A percentile compares a stretch with the other conserved stretches of the same genome.
Conservation (phyloP, 495 filamentous ascomycete genomes). For the Daldinia grandis region DNA sequence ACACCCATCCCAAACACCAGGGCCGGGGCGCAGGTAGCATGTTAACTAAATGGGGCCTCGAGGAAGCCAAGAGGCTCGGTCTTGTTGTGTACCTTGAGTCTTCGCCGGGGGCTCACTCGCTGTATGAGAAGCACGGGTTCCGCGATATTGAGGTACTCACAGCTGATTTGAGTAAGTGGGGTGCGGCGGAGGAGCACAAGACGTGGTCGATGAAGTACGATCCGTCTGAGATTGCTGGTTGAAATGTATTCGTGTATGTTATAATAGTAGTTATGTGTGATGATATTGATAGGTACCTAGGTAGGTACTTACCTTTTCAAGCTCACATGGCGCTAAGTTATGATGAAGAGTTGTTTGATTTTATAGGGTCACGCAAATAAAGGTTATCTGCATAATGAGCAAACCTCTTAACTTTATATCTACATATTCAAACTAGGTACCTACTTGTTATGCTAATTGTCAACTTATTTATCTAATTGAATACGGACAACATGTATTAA, state of each 20-base stretch:
- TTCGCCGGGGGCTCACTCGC: slow-evolving; percentile 29
- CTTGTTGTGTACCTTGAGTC: slow-evolving; percentile 46
- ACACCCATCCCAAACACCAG: slow-evolving; percentile 41
- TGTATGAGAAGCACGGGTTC: slow-evolving; percentile 47
- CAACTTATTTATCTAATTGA: too few relatives aligned
- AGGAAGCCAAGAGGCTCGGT: slow-evolving; percentile 35
- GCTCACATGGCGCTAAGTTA: not conserved
- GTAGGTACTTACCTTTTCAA: too few relatives aligned
- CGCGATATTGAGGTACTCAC: slow-evolving; percentile 36
- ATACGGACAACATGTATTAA: not conserved
- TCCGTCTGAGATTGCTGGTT: slow-evolving; percentile 6
- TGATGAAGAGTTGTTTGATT: not conserved
- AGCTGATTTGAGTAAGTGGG: slow-evolving; percentile 32
- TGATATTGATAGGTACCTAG: not conserved
- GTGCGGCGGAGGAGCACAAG: slow-evolving; percentile 9
- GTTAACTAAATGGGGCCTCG: slow-evolving; percentile 36
- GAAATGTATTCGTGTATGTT: not conserved
- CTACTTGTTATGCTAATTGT: too few relatives aligned
- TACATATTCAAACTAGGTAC: too few relatives aligned
- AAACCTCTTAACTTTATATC: too few relatives aligned
- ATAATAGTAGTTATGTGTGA: not conserved
- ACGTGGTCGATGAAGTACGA: slow-evolving; percentile 34
- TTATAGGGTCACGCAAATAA: too few relatives aligned
- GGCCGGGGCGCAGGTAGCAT: slow-evolving; percentile 39
- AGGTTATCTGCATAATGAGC: too few relatives aligned